A percentile compares a stretch with the other conserved stretches of the same genome.
These are phyloP conservation scores for Hypoxylon sp. DNA, from an alignment of 2,329 filamentous ascomycete genomes.

Conservation along the genomic window DNA sequence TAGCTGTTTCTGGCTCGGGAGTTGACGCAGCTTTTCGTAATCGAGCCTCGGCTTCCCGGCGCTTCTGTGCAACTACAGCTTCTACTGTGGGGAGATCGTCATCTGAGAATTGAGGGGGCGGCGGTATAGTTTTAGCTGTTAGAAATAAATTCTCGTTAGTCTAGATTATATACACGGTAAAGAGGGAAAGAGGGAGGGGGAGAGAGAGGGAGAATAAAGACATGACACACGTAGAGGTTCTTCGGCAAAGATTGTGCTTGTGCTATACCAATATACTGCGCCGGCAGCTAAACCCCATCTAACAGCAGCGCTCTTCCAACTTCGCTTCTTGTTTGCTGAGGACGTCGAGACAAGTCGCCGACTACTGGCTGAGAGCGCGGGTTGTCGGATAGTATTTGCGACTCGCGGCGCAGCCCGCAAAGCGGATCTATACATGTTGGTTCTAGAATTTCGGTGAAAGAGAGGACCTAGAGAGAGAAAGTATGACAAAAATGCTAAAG, in stretches of 20 bases:
- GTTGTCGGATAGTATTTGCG: slow-evolving; percentile 60
- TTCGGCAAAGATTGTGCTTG: slow-evolving; percentile 87
- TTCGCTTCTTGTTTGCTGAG: slow-evolving; percentile 76
- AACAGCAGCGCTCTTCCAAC: slow-evolving; percentile 82
- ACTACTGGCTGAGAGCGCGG: slow-evolving; percentile 58
- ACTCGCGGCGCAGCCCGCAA: slow-evolving; percentile 65
- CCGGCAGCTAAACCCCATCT: slow-evolving; percentile 83
- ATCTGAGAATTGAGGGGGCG: slow-evolving; percentile 69
- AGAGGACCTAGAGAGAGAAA: slow-evolving; percentile 11
- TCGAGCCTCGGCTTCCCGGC: slow-evolving; percentile 62
- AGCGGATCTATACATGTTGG: slow-evolving; percentile 68
- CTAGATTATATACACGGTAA: not conserved
- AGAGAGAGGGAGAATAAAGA: not conserved
- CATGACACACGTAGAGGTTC: slow-evolving; percentile 77
- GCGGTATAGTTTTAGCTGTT: slow-evolving; percentile 54
- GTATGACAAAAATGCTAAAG: slow-evolving; percentile 5
- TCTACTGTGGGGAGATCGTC: slow-evolving; percentile 75
- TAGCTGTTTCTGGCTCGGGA: slow-evolving; percentile 51
- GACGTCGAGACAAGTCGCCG: slow-evolving; percentile 69
- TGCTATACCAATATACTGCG: slow-evolving; percentile 95
- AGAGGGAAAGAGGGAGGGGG: not conserved
- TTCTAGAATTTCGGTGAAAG: not conserved
- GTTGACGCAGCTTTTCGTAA: slow-evolving; percentile 52
- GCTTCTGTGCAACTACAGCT: slow-evolving; percentile 75
- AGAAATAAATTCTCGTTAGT: slow-evolving; percentile 15